Evolutionary conservation across 176 grass and related monocot genomes (phyloP).

Genomic region (Carex pumila): DNA sequence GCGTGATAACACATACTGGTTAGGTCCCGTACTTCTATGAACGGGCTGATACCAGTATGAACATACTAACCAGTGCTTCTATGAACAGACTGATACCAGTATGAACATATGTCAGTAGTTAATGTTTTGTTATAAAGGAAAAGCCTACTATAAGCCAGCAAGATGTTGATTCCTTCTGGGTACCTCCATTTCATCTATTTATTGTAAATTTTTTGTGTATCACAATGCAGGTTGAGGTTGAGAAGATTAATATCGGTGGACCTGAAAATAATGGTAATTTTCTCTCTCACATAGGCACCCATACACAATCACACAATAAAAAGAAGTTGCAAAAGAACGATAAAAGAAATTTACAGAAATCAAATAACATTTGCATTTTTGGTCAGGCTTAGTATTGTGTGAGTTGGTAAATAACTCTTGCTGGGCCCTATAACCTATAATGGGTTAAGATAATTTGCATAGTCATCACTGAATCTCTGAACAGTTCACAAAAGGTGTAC

Average conservation of each 20-base stretch:
- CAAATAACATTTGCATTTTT: neutral
- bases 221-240: constrained; percentile 67
- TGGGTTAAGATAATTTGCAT: constrained; percentile 1
- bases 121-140: neutral
- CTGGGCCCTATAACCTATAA: neutral
- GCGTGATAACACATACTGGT: neutral
- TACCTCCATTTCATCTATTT: neutral
- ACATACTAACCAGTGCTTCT: too few relatives aligned
- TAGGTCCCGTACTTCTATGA: neutral
- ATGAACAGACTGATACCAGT: neutral
- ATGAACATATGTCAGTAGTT: neutral
- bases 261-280: constrained; percentile 63
- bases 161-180: neutral
- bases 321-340: neutral
- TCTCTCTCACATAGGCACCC: neutral
- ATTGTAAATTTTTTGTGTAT: neutral
- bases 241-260: constrained; percentile 80
- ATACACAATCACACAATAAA: neutral
- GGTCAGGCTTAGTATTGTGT: neutral
- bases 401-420: neutral
- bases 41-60: neutral
- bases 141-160: neutral
- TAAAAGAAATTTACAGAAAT: neutral
- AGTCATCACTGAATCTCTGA: neutral
- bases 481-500: neutral